A percentile compares a stretch with the other conserved stretches of the same genome.
These are phyloP conservation scores for Zopfia rhizophila DNA, from an alignment of 2,329 filamentous ascomycete genomes.

Conservation along the genomic window DNA sequence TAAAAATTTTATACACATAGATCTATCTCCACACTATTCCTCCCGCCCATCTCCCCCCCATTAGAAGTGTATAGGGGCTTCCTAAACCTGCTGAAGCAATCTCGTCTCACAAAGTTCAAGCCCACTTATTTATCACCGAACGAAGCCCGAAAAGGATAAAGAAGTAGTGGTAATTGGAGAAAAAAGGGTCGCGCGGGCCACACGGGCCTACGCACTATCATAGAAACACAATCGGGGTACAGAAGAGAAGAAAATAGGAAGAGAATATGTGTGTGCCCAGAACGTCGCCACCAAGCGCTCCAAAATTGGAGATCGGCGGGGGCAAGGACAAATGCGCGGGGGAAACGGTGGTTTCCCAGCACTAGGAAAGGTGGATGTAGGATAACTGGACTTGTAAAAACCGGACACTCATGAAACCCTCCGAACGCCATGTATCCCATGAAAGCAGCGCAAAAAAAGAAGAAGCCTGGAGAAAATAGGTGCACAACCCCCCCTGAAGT, in stretches of 20 bases:
- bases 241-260: conserved; percentile 18
- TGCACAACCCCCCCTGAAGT: conserved; percentile 24
- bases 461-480: conserved; percentile 14
- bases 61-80: no score
- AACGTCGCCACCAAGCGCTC: conserved; percentile 7
- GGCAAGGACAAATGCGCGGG: conserved; percentile 6
- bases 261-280: conserved; percentile 7
- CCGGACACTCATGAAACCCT: conserved; percentile 9
- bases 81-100: no score
- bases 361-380: conserved; percentile 1
- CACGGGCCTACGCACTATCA: conserved; percentile 11
- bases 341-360: not conserved
- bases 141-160: no score
- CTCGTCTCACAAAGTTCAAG: no score
- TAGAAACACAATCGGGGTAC: conserved; percentile 26
- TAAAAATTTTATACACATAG: no score
- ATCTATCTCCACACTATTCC: no score
- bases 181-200: no score
- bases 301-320: conserved; percentile 1
- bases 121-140: no score
- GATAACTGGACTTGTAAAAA: no score
- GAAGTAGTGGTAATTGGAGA: no score
- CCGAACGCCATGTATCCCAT: conserved; percentile 14
- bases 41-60: no score
- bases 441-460: conserved; percentile 18